Evolutionary conservation across 257 asterid genomes (phyloP).

Genomic region (Solanum rostratum): DNA sequence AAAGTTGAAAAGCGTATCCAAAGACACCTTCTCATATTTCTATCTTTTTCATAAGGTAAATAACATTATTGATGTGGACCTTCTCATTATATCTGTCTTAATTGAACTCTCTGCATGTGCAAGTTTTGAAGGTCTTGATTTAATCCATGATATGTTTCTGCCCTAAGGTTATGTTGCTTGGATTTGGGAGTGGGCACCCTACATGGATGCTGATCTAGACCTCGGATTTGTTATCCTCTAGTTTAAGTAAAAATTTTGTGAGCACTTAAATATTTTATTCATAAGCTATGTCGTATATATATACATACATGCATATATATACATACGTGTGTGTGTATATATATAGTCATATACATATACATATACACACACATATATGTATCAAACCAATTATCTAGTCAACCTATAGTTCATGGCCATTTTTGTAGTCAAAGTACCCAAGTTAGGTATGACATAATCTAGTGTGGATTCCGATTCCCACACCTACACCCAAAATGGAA

Average conservation of each 20-base stretch:
- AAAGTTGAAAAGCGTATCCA: background rate
- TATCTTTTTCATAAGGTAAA: background rate
- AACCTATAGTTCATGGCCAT: background rate
- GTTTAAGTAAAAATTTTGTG: background rate
- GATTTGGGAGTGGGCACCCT: background rate
- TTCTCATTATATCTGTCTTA: background rate
- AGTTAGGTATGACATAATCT: background rate
- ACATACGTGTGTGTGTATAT: too few species aligned
- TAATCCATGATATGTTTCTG: background rate
- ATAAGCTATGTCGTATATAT: background rate
- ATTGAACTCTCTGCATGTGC: background rate
- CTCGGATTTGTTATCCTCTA: background rate
- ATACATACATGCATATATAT: too few species aligned
- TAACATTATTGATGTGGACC: background rate
- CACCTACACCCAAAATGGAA: background rate
- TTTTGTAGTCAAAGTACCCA: background rate
- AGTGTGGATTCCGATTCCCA: background rate
- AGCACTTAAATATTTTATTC: background rate
- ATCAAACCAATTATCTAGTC: background rate
- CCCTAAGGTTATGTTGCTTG: background rate
- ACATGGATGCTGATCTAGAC: background rate
- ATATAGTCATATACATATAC: too few species aligned
- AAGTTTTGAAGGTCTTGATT: background rate
- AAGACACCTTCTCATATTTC: background rate
- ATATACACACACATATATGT: background rate